phyloP scores from a whole-genome alignment of 2,329 filamentous ascomycete species.

The Alternaria infectoria region DNA sequence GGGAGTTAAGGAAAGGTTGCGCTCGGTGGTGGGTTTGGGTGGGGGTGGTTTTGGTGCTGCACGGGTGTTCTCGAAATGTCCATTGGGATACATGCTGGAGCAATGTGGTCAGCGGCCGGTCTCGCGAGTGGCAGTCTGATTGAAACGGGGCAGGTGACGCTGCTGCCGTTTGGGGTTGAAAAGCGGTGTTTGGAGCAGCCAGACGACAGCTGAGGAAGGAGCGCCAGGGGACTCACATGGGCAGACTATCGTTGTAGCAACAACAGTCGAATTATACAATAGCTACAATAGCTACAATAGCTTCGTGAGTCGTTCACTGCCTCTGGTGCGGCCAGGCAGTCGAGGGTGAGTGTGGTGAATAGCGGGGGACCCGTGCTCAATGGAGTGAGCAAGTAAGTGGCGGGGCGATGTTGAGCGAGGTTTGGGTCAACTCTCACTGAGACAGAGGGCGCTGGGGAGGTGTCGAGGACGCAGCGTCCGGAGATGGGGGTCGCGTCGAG shows the following conservation, averaged over 20 bases:
- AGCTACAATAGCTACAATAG: constrained; percentile 15
- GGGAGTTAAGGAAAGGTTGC: too few relatives aligned
- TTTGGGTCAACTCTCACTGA: not conserved
- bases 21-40: too few relatives aligned
- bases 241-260: constrained; percentile 26
- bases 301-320: constrained; percentile 14
- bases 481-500: constrained; percentile 13
- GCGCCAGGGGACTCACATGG: constrained; percentile 32
- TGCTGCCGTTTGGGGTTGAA: not conserved
- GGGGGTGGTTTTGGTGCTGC: constrained; percentile 91
- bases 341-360: constrained; percentile 30
- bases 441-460: not conserved
- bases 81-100: constrained; percentile 65
- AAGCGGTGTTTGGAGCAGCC: not conserved
- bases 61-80: constrained; percentile 93
- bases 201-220: constrained; percentile 1
- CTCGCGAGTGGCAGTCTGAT: not conserved
- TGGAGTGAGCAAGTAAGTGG: constrained; percentile 14
- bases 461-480: constrained; percentile 10
- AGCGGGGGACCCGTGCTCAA: constrained; percentile 33
- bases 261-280: constrained; percentile 10
- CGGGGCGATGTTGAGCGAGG: not conserved
- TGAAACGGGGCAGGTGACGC: not conserved
- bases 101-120: constrained; percentile 14
- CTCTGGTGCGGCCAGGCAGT: constrained; percentile 12